These are phyloP conservation scores for Phoma herbarum DNA, from an alignment of 2,329 filamentous ascomycete species.

Conservation along the genomic window DNA sequence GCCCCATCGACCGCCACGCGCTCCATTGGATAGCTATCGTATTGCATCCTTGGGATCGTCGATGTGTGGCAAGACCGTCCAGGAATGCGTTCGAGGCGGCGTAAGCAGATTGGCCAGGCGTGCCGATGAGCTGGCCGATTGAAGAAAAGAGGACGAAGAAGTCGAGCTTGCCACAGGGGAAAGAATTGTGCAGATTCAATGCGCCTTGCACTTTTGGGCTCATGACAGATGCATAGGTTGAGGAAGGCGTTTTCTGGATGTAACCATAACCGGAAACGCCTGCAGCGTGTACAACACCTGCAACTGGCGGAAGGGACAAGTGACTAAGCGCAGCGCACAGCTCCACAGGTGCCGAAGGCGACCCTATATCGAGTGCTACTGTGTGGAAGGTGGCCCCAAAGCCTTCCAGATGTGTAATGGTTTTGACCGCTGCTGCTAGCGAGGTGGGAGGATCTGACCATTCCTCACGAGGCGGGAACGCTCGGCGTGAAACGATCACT, in stretches of 20 bases:
- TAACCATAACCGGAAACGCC: slow-evolving; percentile 6
- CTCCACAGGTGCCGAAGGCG: not conserved
- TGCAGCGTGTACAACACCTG: slow-evolving; percentile 10
- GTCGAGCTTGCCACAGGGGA: slow-evolving; percentile 7
- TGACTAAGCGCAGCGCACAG: slow-evolving; percentile 1
- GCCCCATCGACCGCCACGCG: slow-evolving; percentile 7
- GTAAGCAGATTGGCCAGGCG: slow-evolving; percentile 28
- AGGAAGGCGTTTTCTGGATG: slow-evolving; percentile 1
- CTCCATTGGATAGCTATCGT: slow-evolving; percentile 11
- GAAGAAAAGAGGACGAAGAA: slow-evolving; percentile 15
- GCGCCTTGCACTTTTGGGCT: slow-evolving; percentile 6
- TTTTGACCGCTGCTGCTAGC: not conserved
- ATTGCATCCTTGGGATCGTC: slow-evolving; percentile 49
- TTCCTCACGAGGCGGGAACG: slow-evolving; percentile 1
- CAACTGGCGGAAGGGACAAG: slow-evolving; percentile 7
- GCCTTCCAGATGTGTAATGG: slow-evolving; percentile 3
- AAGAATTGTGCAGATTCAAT: slow-evolving; percentile 8
- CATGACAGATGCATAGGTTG: slow-evolving; percentile 5
- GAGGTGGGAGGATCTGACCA: slow-evolving; percentile 2
- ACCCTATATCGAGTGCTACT: slow-evolving; percentile 7
- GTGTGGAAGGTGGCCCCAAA: slow-evolving; percentile 2
- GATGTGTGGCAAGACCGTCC: slow-evolving; percentile 32
- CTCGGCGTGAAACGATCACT: slow-evolving; percentile 7
- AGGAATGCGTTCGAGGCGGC: slow-evolving; percentile 36
- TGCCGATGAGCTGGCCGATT: slow-evolving; percentile 10